phyloP scores from a whole-genome alignment of 148 eudicot species.

The Chenopodium formosanum region DNA sequence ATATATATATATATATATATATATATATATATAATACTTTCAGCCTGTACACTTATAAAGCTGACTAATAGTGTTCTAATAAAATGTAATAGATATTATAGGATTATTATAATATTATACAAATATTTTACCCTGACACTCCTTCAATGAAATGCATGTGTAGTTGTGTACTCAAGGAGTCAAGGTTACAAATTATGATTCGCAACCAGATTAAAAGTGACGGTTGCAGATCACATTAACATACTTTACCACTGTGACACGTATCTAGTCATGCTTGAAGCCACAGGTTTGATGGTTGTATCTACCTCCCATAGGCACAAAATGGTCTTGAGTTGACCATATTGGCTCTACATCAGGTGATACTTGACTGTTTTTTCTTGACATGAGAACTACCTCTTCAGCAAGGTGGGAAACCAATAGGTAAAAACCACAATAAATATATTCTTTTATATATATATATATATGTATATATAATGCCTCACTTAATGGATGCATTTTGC shows the following conservation, averaged over 20 bases:
- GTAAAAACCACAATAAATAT: no score
- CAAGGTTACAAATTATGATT: neutral
- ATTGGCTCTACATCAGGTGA: neutral
- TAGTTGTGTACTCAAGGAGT: neutral
- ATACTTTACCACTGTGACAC: neutral
- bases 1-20: no score
- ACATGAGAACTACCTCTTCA: neutral
- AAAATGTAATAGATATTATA: no score
- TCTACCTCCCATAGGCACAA: neutral
- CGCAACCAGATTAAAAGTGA: neutral
- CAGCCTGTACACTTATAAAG: neutral
- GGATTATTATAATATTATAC: no score
- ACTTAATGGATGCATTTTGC: no score
- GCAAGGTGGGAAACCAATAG: neutral
- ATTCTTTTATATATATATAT: no score
- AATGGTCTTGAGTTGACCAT: neutral
- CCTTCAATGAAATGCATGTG: neutral
- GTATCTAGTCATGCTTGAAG: neutral
- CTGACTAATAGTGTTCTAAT: neutral
- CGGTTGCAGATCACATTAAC: neutral
- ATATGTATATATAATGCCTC: no score
- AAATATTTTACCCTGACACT: neutral
- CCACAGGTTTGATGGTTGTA: neutral
- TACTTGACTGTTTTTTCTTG: neutral
- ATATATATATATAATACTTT: neutral